Evolutionary conservation across 805 yeast genomes (phyloP), one percentile per base, ranked within the genome.

Genomic region (Candida caryicola): DNA sequence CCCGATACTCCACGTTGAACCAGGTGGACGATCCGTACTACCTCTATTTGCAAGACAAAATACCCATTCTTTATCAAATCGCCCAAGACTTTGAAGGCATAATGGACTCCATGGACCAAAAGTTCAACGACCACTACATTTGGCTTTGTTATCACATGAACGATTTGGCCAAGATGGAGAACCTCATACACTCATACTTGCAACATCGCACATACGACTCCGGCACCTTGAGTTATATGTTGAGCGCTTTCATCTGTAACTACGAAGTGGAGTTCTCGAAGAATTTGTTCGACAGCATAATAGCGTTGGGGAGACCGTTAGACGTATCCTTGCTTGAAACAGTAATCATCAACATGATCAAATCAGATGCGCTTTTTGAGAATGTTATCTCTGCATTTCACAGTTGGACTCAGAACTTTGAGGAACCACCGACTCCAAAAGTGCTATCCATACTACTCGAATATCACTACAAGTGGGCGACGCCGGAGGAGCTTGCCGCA

Each of bases 131-230:
- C 29, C 46, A 50, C 28, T 57, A 54, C 31, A 60, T 64, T 7
- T 63, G 66, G 62, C 41, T 63, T 13, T 55, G 66, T 33, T 68
- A 62, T 44, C 69, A 68, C 46, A 48, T 47, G 47, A 60, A 63
- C 31, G 66, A 68, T 33, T 17, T 59, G 10, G 46, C 50, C 13
- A 44, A 52, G 17, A 34, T 61, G 14, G 56, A 56, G 31, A 37
- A 41, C 17, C 40, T 58, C 15, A 39, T 55, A 7, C 46, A 53
- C 31, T 34, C 41, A 8, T 59, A 61, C 40, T 45, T 57, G 17
- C 44, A 47, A 31, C 34, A 38, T n/a, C 34, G 49, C 5, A 40
- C 23, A 9, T 50, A 59, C 29, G 49, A 59, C 41, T 41, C 62
- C 2, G 45, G 46, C 12, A 54, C 60, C 2, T 44, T 65, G 37